These are phyloP conservation scores for Pleurotus pulmonarius DNA, from an alignment of 768 basidiomycete genomes.

Conservation along the genomic window DNA sequence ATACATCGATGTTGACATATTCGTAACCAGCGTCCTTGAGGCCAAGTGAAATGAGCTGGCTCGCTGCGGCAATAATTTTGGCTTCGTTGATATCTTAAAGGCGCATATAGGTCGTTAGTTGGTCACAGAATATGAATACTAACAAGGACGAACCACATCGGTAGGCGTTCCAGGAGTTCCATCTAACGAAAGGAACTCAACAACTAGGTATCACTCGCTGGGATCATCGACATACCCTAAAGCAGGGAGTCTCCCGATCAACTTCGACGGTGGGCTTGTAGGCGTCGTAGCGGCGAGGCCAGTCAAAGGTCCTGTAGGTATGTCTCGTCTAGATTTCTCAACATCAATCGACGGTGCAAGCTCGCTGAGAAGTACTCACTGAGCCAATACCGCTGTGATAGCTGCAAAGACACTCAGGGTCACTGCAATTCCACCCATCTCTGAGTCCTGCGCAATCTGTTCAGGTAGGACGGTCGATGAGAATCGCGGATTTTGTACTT, in stretches of 20 bases:
- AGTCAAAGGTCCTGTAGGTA: no score
- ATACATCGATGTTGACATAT: constrained; percentile 50
- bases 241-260: constrained; percentile 41
- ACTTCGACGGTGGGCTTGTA: constrained; percentile 34
- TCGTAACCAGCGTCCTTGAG: constrained; percentile 45
- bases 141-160: constrained; percentile 26
- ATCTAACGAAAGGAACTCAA: constrained; percentile 23
- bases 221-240: constrained; percentile 30
- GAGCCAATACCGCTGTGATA: no score
- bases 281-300: constrained; percentile 27
- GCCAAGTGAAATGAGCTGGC: constrained; percentile 41
- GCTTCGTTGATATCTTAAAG: constrained; percentile 38
- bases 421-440: no score
- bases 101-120: neutral
- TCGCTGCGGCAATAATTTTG: constrained; percentile 43
- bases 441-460: no score
- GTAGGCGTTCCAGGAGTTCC: constrained; percentile 55
- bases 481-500: no score
- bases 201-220: no score
- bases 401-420: no score
- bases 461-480: no score
- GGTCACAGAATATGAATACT: neutral
- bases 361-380: no score
- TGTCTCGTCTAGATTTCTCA: no score
- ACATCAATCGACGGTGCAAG: no score